These are phyloP conservation scores for Nothomitra cinnamomea DNA, from an alignment of 2,329 filamentous ascomycete genomes.

Conservation along the genomic window DNA sequence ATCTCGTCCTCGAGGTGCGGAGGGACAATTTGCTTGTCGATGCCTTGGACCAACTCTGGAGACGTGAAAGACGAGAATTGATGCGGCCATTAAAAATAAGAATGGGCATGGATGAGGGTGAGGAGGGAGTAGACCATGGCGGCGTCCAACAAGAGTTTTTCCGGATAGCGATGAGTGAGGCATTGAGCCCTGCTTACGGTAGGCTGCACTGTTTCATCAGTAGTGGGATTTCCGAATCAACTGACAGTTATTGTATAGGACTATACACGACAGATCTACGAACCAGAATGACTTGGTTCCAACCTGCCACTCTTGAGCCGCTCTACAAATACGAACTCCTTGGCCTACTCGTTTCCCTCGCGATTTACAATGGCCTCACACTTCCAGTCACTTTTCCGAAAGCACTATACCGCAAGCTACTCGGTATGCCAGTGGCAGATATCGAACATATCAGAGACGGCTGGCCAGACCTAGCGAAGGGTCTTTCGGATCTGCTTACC, in stretches of 20 bases:
- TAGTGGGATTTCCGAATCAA: background rate
- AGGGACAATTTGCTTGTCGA: constrained; percentile 52
- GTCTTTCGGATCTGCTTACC: constrained; percentile 53
- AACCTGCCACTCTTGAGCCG: constrained; percentile 63
- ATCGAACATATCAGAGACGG: constrained; percentile 69
- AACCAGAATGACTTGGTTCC: constrained; percentile 76
- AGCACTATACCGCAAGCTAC: constrained; percentile 65
- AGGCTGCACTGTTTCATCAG: constrained; percentile 15
- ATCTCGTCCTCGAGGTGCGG: constrained; percentile 52
- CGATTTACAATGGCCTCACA: constrained; percentile 84
- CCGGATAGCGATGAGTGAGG: constrained; percentile 62
- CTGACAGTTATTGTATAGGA: constrained; percentile 20
- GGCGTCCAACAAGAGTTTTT: constrained; percentile 97
- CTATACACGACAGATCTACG: constrained; percentile 63
- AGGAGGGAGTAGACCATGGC: constrained; percentile 83
- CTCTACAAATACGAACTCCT: constrained; percentile 83
- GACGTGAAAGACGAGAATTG: constrained; percentile 64
- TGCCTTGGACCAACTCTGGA: constrained; percentile 78
- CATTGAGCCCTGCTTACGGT: constrained; percentile 59
- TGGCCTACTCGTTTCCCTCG: constrained; percentile 73
- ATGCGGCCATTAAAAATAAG: constrained; percentile 76
- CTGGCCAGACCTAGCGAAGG: constrained; percentile 67
- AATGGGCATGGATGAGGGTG: constrained; percentile 64
- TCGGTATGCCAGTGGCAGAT: constrained; percentile 50
- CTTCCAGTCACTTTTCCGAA: constrained; percentile 78